These are phyloP conservation scores for Penicillium nucicola DNA, from an alignment of 495 filamentous ascomycete genomes.

Conservation along the genomic window DNA sequence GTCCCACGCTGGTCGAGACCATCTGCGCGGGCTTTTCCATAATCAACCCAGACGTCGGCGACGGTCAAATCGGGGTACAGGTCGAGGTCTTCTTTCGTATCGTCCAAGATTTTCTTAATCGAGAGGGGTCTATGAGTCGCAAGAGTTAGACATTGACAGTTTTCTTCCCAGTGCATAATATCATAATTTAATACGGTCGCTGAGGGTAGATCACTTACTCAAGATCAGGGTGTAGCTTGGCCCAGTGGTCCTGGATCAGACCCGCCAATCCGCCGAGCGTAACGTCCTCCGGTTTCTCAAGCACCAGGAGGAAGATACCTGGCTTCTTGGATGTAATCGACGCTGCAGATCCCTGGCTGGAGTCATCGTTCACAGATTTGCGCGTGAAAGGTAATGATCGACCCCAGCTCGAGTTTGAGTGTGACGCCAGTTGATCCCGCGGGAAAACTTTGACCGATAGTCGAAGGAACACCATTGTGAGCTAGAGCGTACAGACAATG, in stretches of 20 bases:
- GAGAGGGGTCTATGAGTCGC: constrained; percentile 24
- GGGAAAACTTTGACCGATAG: constrained; percentile 36
- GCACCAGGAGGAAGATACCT: constrained; percentile 27
- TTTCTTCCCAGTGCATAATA: too few species aligned
- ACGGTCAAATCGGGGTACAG: constrained; percentile 35
- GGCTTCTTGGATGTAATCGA: constrained; percentile 12
- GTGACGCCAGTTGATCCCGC: constrained; percentile 16
- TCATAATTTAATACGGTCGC: too few species aligned
- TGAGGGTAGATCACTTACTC: constrained; percentile 23
- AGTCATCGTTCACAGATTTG: neutral
- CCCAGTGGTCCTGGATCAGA: constrained; percentile 37
- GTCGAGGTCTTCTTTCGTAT: constrained; percentile 28
- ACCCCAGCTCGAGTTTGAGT: neutral
- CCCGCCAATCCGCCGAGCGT: constrained; percentile 29
- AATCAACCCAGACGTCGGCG: constrained; percentile 38
- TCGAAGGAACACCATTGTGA: constrained; percentile 35
- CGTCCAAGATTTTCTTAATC: constrained; percentile 39
- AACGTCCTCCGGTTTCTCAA: constrained; percentile 30
- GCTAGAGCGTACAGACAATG: too few species aligned
- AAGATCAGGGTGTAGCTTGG: constrained; percentile 26
- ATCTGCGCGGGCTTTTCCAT: constrained; percentile 29
- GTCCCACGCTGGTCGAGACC: constrained; percentile 35
- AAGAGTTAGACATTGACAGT: constrained; percentile 1
- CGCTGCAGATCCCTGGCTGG: constrained; percentile 2
- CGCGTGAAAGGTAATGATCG: neutral